Evolutionary conservation across 2,329 filamentous ascomycete species (phyloP), one percentile per base, ranked within the genome.

Genomic region (Fusarium liriodendri): DNA sequence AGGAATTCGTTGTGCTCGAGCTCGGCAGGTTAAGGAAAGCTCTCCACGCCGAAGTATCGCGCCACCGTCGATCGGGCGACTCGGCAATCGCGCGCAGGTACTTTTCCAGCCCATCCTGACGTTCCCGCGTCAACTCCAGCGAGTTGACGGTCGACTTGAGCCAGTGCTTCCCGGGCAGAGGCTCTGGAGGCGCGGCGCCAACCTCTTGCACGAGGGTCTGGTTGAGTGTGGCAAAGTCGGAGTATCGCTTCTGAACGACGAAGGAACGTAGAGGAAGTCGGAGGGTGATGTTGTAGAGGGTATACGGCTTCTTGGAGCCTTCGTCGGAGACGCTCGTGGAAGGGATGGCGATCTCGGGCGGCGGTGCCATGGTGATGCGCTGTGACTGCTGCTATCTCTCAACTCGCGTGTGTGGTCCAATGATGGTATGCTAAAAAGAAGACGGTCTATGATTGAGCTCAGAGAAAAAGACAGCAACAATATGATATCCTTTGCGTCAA

Each of bases 191-290:
- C 22, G 92, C 82, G 25, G 85, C 79, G 76, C 91, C 90, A 66
- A 92, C 88, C 59, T 90, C 85, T 45, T 87, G 84, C 22, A 87
- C 86, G 10, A 97, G 87, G 5, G 88, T 83, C 33, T 85, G 82
- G 83, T 97, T 90, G 18, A 97, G 90, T 55, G 86, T 81, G 64
- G 86, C 85, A 79, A 97, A 97, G 80, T 97, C 94, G 62, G 92
- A 94, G 86, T 96, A 97, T 77, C 94, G 93, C 83, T 95, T 96
- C 78, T 92, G 90, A 6, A 95, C 87, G 73, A 93, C 92, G 77
- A 92, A 93, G 6, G 93, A 93, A 57, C 93, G 91, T 16, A 96
- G 88, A 0, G 94, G 94, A 1, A 95, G 90, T 60, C 93, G 91
- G 68, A 97, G 87, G 25, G 90, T 91, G 82, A 95, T 92, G 81